Evolutionary conservation across 2,329 filamentous ascomycete genomes (phyloP).

Genomic region (Pseudodiploospora longispora): DNA sequence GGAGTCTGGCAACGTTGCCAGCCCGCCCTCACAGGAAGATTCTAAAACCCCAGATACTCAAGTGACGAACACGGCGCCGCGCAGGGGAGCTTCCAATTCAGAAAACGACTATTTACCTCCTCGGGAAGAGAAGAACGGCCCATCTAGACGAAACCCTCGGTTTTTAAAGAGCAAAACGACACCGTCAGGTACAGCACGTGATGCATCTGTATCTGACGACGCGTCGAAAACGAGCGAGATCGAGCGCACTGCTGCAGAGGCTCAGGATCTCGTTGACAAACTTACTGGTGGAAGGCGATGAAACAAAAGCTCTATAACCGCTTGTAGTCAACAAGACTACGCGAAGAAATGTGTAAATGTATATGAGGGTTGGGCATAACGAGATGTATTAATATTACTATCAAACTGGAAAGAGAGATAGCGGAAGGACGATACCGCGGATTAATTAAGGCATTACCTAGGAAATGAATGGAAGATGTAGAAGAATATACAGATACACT

Average conservation of each 20-base stretch:
- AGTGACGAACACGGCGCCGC: too few species aligned
- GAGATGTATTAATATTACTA: too few species aligned
- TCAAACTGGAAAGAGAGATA: too few species aligned
- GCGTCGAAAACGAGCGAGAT: not conserved
- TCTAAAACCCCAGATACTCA: not conserved
- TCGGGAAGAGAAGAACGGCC: not conserved
- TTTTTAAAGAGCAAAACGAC: not conserved
- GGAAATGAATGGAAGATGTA: too few species aligned
- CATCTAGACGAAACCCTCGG: not conserved
- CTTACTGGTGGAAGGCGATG: slow-evolving; percentile 3
- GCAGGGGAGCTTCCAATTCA: not conserved
- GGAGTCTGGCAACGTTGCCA: not conserved
- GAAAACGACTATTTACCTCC: not conserved
- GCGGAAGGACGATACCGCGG: too few species aligned
- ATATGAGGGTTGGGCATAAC: too few species aligned
- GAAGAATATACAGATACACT: too few species aligned
- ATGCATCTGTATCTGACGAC: not conserved
- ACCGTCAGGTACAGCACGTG: not conserved
- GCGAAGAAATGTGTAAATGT: too few species aligned
- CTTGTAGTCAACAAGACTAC: too few species aligned
- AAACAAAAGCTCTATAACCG: not conserved
- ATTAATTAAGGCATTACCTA: too few species aligned
- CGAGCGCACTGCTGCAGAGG: slow-evolving; percentile 4
- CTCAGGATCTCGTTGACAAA: slow-evolving; percentile 6
- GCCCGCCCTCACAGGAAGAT: not conserved